A percentile compares a stretch with the other conserved stretches of the same genome.
phyloP scores from a whole-genome alignment of 106 monocot species.

The Platanthera zijinensis region DNA sequence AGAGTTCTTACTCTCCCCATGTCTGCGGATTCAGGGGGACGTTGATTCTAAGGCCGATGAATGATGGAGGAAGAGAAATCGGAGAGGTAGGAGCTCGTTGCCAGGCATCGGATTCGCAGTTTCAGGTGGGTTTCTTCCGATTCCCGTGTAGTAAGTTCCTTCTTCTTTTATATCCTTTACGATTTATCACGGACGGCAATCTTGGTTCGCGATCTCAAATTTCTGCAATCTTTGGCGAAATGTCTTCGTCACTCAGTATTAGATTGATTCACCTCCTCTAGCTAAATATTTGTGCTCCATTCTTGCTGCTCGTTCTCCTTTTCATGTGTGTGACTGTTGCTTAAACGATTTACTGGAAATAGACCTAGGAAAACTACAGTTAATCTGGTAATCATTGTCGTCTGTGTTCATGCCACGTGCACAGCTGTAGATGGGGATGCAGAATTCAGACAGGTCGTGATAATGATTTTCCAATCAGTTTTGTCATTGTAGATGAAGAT shows the following conservation, averaged over 20 bases:
- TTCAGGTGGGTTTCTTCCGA: neutral
- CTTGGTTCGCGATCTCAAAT: neutral
- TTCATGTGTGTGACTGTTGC: neutral
- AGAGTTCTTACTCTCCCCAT: neutral
- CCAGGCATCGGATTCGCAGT: neutral
- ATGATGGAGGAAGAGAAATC: conserved; percentile 10
- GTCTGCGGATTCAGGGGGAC: conserved; percentile 20
- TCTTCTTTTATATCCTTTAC: neutral
- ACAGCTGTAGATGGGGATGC: neutral
- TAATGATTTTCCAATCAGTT: too few species aligned
- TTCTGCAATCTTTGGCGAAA: neutral
- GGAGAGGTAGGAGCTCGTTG: neutral
- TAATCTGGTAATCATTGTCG: neutral
- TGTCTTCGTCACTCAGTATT: neutral
- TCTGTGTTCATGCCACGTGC: neutral
- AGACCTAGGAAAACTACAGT: neutral
- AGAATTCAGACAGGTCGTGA: neutral
- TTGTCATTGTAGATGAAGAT: neutral
- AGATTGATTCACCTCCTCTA: neutral
- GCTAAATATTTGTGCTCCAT: too few species aligned
- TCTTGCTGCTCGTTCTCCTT: too few species aligned
- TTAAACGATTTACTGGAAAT: neutral
- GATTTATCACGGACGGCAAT: neutral
- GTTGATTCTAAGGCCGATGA: conserved; percentile 25
- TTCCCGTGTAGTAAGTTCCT: neutral